Conservation (phyloP, 805 yeast species). For the Starmerella asiatica region DNA sequence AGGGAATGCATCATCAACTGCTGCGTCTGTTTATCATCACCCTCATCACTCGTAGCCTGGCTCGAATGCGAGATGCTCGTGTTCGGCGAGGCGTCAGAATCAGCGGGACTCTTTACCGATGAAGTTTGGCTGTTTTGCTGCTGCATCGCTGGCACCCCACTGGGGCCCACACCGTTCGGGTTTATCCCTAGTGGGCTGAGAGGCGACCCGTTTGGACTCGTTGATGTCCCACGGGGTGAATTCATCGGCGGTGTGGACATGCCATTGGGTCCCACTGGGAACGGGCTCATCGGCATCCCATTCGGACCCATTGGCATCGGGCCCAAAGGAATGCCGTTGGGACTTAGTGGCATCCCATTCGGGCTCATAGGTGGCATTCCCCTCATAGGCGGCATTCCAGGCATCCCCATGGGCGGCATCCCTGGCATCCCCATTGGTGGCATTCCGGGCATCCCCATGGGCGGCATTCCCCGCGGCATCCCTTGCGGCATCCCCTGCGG, state of each 20-base stretch:
- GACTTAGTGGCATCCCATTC: constrained; percentile 2
- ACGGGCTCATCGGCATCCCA: background rate
- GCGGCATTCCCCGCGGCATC: background rate
- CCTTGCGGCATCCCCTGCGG: background rate
- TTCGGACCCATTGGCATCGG: background rate
- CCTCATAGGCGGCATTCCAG: background rate
- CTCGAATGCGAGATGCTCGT: constrained; percentile 2
- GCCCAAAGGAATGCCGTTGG: constrained; percentile 1
- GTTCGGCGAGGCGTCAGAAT: constrained; percentile 1
- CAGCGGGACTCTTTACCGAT: too few species aligned
- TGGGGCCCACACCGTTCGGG: constrained; percentile 1
- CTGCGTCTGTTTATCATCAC: background rate
- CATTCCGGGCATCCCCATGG: background rate
- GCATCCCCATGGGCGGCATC: background rate
- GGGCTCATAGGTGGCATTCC: constrained; percentile 4
- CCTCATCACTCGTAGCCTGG: constrained; percentile 5
- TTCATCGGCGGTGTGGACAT: background rate
- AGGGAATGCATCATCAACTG: background rate
- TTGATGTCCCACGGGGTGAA: background rate
- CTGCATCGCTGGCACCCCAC: background rate
- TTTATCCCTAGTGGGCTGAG: background rate
- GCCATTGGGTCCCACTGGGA: background rate
- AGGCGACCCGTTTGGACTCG: background rate
- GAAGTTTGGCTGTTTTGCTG: too few species aligned
- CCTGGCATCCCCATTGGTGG: background rate